Evolutionary conservation across 768 basidiomycete species (phyloP).

Genomic region (Hysterangium stoloniferum): DNA sequence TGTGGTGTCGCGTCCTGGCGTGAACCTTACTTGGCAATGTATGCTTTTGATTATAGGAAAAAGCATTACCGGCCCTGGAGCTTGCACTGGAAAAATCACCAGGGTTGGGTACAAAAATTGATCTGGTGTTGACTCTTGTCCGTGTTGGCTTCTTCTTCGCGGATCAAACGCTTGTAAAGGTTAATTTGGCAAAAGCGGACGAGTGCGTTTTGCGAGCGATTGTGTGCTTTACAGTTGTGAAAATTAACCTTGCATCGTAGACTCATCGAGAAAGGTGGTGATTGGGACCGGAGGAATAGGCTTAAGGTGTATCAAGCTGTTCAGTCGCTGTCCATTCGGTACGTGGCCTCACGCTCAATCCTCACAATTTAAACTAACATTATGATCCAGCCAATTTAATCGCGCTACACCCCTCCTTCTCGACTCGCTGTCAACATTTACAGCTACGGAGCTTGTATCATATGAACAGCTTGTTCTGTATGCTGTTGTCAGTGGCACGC

Average conservation of each 20-base stretch:
- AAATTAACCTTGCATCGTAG: constrained; percentile 31
- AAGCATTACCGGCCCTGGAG: constrained; percentile 73
- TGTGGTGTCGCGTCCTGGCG: neutral
- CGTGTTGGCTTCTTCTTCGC: constrained; percentile 88
- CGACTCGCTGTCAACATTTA: constrained; percentile 91
- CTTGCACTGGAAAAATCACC: constrained; percentile 87
- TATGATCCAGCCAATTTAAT: constrained; percentile 62
- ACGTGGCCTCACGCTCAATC: neutral
- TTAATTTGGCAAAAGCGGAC: constrained; percentile 72
- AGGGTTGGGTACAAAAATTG: constrained; percentile 87
- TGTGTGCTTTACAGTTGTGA: neutral
- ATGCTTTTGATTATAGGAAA: constrained; percentile 42
- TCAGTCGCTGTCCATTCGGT: constrained; percentile 66
- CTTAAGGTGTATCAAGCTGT: constrained; percentile 93
- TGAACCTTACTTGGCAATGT: neutral
- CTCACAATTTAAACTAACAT: neutral
- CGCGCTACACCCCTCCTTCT: constrained; percentile 77
- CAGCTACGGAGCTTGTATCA: constrained; percentile 78
- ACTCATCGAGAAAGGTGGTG: constrained; percentile 89
- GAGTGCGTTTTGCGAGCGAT: constrained; percentile 41
- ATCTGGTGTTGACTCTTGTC: constrained; percentile 82
- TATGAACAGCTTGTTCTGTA: constrained; percentile 89
- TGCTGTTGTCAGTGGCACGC: constrained; percentile 70
- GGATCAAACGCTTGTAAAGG: constrained; percentile 63
- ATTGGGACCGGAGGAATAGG: constrained; percentile 96